phyloP scores from a whole-genome alignment of 2,329 filamentous ascomycete genomes.

The Hypomyces perniciosus region DNA sequence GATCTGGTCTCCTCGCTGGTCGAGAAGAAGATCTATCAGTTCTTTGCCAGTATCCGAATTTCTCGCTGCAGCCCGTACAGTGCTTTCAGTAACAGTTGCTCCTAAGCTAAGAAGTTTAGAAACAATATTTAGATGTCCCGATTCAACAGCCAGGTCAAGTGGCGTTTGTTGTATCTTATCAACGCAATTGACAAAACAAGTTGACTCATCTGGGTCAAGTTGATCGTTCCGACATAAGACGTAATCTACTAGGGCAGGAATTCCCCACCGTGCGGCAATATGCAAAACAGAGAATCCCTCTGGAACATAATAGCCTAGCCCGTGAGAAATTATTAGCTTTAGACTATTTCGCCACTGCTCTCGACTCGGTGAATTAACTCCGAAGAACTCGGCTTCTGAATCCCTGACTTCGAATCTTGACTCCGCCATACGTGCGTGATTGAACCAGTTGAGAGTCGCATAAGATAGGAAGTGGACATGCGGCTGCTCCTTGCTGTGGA shows the following conservation, averaged over 20 bases:
- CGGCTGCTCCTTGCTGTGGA: neutral
- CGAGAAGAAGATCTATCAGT: conserved; percentile 5
- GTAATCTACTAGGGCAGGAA: conserved; percentile 6
- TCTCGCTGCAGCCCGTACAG: no score
- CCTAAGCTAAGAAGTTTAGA: no score
- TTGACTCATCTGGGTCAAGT: no score
- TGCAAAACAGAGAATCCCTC: conserved; percentile 7
- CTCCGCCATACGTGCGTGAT: conserved; percentile 9
- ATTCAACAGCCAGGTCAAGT: no score
- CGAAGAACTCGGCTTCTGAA: conserved; percentile 8
- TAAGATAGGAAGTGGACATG: conserved; percentile 1
- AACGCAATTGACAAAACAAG: no score
- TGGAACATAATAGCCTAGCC: neutral
- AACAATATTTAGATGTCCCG: no score
- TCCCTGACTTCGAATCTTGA: conserved; percentile 1
- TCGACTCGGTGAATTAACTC: conserved; percentile 1
- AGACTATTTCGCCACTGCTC: no score
- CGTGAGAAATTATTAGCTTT: no score
- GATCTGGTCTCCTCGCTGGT: conserved; percentile 6
- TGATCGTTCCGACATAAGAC: neutral
- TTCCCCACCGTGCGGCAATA: conserved; percentile 11
- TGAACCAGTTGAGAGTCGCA: conserved; percentile 1
- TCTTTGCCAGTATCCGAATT: neutral
- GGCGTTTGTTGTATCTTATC: no score
- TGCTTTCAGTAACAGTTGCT: no score